A percentile compares a stretch with the other conserved stretches of the same genome.
Conservation (phyloP, 2,329 filamentous ascomycete species). For the Ophiostoma sp. region DNA sequence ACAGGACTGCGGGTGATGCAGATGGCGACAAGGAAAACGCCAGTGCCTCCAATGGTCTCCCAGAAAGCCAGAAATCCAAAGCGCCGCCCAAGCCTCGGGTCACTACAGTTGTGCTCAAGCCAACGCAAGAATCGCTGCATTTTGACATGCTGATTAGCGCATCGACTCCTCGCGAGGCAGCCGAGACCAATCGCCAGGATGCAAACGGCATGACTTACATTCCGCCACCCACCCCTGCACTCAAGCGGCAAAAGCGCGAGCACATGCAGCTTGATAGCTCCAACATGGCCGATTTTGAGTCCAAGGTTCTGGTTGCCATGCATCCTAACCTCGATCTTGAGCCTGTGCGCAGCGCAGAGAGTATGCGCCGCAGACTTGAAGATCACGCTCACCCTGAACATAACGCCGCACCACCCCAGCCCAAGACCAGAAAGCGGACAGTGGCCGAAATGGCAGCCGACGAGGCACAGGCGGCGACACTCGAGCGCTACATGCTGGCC, state of each 20-base stretch:
- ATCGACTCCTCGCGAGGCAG: conserved; percentile 54
- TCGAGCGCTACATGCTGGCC: conserved; percentile 87
- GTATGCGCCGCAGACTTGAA: conserved; percentile 67
- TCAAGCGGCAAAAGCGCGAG: conserved; percentile 64
- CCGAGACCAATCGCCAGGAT: conserved; percentile 18
- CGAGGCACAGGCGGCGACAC: conserved; percentile 81
- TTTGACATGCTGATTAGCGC: conserved; percentile 70
- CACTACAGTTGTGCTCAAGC: conserved; percentile 75
- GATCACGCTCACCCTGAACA: conserved; percentile 72
- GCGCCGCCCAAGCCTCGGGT: conserved; percentile 56
- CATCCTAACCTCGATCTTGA: conserved; percentile 71
- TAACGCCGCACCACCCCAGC: conserved; percentile 67
- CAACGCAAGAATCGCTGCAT: conserved; percentile 69
- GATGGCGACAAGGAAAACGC: conserved; percentile 49
- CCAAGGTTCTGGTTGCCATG: conserved; percentile 67
- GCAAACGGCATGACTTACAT: conserved; percentile 33
- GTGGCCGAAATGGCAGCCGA: conserved; percentile 93
- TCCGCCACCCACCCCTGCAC: conserved; percentile 61
- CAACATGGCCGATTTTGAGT: conserved; percentile 69
- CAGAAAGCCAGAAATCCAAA: conserved; percentile 43
- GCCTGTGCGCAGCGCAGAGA: conserved; percentile 62
- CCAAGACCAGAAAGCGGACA: conserved; percentile 87
- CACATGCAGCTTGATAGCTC: conserved; percentile 70
- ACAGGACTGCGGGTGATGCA: conserved; percentile 39
- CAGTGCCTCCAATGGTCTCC: conserved; percentile 41